Evolutionary conservation across 768 basidiomycete species (phyloP).

Genomic region (Daedalea quercina): DNA sequence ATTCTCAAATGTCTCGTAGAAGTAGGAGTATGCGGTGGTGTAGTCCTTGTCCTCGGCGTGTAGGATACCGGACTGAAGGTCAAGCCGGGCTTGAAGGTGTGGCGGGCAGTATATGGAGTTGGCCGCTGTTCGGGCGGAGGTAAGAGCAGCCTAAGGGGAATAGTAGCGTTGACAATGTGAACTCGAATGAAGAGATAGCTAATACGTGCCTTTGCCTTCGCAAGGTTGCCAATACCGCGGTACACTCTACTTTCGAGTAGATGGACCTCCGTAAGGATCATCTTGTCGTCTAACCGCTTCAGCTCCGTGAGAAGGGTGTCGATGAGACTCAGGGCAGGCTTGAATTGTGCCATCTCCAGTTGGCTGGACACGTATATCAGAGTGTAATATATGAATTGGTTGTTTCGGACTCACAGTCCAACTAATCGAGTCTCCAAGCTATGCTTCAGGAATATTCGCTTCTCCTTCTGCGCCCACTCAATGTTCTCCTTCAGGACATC

Average conservation of each 20-base stretch:
- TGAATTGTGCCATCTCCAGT: constrained; percentile 70
- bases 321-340: constrained; percentile 74
- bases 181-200: neutral
- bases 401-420: constrained; percentile 42
- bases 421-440: constrained; percentile 86
- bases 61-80: constrained; percentile 72
- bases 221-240: constrained; percentile 80
- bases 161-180: neutral
- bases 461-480: constrained; percentile 86
- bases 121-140: constrained; percentile 87
- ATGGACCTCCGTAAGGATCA: constrained; percentile 95
- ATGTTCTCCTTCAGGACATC: constrained; percentile 86
- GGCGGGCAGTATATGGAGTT: constrained; percentile 93
- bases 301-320: constrained; percentile 88
- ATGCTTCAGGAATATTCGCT: constrained; percentile 94
- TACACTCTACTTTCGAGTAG: constrained; percentile 90
- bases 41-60: constrained; percentile 99
- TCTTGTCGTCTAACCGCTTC: constrained; percentile 92
- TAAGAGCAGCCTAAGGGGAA: constrained; percentile 65
- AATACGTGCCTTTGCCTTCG: constrained; percentile 74
- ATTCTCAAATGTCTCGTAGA: constrained; percentile 95
- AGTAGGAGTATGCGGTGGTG: constrained; percentile 94
- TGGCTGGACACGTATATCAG: constrained; percentile 38
- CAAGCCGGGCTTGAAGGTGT: constrained; percentile 51
- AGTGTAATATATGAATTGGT: neutral